phyloP scores from a whole-genome alignment of 352 stramenopile species.

The Globisporangium alternatum region DNA sequence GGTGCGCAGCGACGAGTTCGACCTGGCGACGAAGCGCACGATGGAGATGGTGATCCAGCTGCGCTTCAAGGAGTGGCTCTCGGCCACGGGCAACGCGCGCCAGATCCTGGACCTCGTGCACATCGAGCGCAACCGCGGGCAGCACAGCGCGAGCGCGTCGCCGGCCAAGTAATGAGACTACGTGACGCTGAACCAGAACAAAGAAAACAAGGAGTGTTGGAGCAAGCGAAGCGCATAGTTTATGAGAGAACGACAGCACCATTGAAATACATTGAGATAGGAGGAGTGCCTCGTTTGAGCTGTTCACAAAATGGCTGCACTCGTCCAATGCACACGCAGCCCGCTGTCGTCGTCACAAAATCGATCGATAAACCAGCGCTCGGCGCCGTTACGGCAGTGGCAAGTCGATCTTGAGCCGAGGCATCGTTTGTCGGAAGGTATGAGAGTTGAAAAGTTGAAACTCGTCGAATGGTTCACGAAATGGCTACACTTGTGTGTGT shows the following conservation, averaged over 20 bases:
- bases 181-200: background rate
- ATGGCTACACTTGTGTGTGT: background rate
- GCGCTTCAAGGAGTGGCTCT: slow-evolving; percentile 88
- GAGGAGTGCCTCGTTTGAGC: background rate
- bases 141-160: slow-evolving; percentile 15
- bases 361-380: too few relatives aligned
- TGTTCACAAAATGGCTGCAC: background rate
- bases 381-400: too few relatives aligned
- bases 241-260: background rate
- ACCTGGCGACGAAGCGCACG: slow-evolving; percentile 69
- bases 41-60: slow-evolving; percentile 83
- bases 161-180: slow-evolving; percentile 13
- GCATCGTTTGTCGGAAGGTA: too few relatives aligned
- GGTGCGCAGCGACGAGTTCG: slow-evolving; percentile 79
- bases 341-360: too few relatives aligned
- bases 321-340: too few relatives aligned
- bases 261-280: too few relatives aligned
- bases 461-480: too few relatives aligned
- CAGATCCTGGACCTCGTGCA: slow-evolving; percentile 89
- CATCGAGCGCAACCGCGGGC: slow-evolving; percentile 45
- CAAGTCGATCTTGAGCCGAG: too few relatives aligned
- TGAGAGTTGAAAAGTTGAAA: too few relatives aligned
- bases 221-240: background rate
- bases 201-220: background rate
- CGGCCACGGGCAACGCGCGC: slow-evolving; percentile 77